Conservation (phyloP, 345 rosid genomes). For the Gossypium longicalyx region DNA sequence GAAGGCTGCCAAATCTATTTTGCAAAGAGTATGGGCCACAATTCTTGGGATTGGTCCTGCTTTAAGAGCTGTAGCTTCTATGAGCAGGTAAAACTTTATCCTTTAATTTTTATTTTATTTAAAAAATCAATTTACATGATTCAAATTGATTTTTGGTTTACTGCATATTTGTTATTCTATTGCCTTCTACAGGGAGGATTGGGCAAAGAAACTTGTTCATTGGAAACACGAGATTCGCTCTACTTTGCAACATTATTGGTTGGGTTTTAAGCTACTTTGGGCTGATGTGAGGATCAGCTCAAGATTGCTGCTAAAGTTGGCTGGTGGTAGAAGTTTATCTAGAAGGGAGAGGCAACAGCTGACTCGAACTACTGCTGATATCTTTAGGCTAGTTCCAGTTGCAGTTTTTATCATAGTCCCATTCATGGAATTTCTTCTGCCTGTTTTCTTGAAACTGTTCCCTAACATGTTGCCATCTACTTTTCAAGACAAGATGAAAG, state of each 20-base stretch:
- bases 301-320: constrained; percentile 76
- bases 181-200: constrained; percentile 64
- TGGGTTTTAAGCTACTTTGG: constrained; percentile 85
- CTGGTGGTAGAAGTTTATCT: constrained; percentile 82
- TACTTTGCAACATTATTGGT: constrained; percentile 83
- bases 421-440: constrained; percentile 95
- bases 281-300: constrained; percentile 83
- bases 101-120: background rate
- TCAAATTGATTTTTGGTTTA: constrained; percentile 11
- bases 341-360: constrained; percentile 82
- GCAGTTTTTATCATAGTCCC: constrained; percentile 88
- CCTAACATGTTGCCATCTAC: constrained; percentile 98
- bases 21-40: constrained; percentile 50
- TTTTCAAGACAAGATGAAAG: constrained; percentile 97
- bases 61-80: constrained; percentile 80
- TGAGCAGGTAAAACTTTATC: constrained; percentile 68
- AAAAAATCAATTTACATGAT: constrained; percentile 6
- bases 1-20: constrained; percentile 42
- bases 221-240: constrained; percentile 87
- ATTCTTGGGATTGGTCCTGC: constrained; percentile 88
- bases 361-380: constrained; percentile 77
- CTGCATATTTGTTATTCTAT: constrained; percentile 13
- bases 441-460: constrained; percentile 74
- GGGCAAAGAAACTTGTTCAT: constrained; percentile 75
- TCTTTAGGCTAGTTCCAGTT: constrained; percentile 75